Evolutionary conservation across 352 stramenopile genomes (phyloP).

Genomic region (Phytophthora lateralis): DNA sequence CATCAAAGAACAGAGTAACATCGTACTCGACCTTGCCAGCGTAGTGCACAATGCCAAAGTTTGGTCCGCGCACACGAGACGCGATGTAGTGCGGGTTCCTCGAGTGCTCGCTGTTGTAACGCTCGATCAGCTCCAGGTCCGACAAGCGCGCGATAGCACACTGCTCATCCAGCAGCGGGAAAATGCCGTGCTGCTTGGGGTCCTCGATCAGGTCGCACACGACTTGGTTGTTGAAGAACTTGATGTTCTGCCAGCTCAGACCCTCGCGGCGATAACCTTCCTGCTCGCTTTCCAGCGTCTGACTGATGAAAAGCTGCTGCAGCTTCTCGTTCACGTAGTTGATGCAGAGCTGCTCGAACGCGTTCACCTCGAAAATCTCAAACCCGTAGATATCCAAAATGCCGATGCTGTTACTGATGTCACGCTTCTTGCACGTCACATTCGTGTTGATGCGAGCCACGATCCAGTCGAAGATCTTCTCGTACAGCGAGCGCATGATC

Average conservation of each 20-base stretch:
- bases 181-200: constrained; percentile 81
- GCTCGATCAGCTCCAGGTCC: constrained; percentile 78
- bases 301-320: constrained; percentile 87
- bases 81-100: constrained; percentile 79
- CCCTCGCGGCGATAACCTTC: constrained; percentile 80
- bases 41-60: constrained; percentile 87
- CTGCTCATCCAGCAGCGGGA: constrained; percentile 83
- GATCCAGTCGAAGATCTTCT: constrained; percentile 92
- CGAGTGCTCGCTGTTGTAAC: constrained; percentile 73
- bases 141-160: constrained; percentile 74
- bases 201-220: constrained; percentile 91
- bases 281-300: constrained; percentile 82
- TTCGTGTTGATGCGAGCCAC: constrained; percentile 87
- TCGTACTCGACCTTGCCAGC: constrained; percentile 89
- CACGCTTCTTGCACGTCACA: constrained; percentile 62
- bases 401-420: constrained; percentile 82
- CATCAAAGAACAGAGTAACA: constrained; percentile 84
- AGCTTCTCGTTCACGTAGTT: constrained; percentile 93
- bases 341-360: constrained; percentile 91
- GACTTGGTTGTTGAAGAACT: constrained; percentile 90
- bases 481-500: constrained; percentile 88
- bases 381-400: constrained; percentile 93
- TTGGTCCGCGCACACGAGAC: constrained; percentile 68
- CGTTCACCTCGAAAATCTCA: constrained; percentile 91
- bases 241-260: constrained; percentile 75